Percentiles rank a stretch among this genome's conserved stretches.
These are phyloP conservation scores for Candida sphagnicola DNA, from an alignment of 805 yeast genomes.

Conservation along the genomic window DNA sequence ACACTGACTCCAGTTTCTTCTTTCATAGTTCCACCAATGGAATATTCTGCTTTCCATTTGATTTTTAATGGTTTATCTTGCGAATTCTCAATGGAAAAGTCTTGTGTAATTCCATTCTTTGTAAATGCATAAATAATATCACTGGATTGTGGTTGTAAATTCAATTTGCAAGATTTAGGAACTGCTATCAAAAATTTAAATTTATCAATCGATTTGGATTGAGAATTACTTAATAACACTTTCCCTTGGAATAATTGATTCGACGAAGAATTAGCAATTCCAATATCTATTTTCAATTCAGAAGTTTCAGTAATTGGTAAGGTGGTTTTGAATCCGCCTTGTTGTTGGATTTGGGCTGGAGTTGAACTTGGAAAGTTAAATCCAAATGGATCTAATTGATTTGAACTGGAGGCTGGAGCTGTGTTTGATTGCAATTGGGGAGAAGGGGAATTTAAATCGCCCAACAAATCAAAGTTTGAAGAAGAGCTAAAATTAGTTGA, in stretches of 20 bases:
- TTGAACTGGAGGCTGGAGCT: constrained; percentile 5
- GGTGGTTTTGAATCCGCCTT: constrained; percentile 11
- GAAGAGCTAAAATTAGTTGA: constrained; percentile 9
- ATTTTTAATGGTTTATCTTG: constrained; percentile 48
- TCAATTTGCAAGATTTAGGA: constrained; percentile 57
- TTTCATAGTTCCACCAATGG: constrained; percentile 40
- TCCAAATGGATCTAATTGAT: constrained; percentile 37
- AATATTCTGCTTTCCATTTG: constrained; percentile 70
- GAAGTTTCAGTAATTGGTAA: constrained; percentile 40
- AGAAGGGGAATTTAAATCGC: constrained; percentile 39
- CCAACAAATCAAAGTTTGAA: constrained; percentile 25
- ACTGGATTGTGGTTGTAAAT: constrained; percentile 59
- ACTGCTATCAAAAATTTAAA: constrained; percentile 66
- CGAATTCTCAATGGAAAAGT: constrained; percentile 35
- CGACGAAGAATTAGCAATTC: constrained; percentile 30
- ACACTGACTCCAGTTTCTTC: constrained; percentile 56
- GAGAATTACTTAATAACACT: constrained; percentile 49
- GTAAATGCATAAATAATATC: constrained; percentile 47
- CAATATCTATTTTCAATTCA: constrained; percentile 48
- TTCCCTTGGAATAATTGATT: constrained; percentile 37
- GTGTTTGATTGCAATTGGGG: constrained; percentile 28
- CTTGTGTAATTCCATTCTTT: constrained; percentile 52
- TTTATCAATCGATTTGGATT: constrained; percentile 41
- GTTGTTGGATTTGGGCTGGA: constrained; percentile 20
- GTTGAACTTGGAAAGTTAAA: constrained; percentile 37